Evolutionary conservation across 1,284 basidiomycete genomes (phyloP).

Genomic region (Tylopilus sp.): DNA sequence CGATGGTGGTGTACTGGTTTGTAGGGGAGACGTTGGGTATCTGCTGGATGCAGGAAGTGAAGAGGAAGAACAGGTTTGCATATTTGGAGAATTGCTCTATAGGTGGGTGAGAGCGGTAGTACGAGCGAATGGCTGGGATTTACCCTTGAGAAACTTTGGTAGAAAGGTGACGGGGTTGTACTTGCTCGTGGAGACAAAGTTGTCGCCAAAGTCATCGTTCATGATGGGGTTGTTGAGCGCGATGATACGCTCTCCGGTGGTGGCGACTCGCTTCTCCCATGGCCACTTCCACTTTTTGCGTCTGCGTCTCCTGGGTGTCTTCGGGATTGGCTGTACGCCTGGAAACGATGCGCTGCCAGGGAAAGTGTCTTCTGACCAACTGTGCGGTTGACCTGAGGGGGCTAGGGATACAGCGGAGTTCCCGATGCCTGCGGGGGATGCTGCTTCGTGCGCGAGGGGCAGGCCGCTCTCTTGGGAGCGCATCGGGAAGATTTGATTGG

Average conservation of each 20-base stretch:
- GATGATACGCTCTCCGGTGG: slow-evolving; percentile 65
- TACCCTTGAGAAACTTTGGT: slow-evolving; percentile 90
- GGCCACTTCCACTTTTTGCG: slow-evolving; percentile 62
- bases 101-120: slow-evolving; percentile 11
- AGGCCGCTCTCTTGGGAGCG: slow-evolving; percentile 67
- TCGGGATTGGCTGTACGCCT: slow-evolving; percentile 13
- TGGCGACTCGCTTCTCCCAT: slow-evolving; percentile 61
- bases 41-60: slow-evolving; percentile 97
- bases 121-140: neutral
- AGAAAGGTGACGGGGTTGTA: slow-evolving; percentile 88
- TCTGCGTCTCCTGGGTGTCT: slow-evolving; percentile 18
- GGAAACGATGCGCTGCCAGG: slow-evolving; percentile 44
- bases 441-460: slow-evolving; percentile 53
- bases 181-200: slow-evolving; percentile 93
- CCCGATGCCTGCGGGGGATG: slow-evolving; percentile 45
- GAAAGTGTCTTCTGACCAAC: slow-evolving; percentile 57
- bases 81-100: slow-evolving; percentile 98
- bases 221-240: slow-evolving; percentile 65
- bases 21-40: slow-evolving; percentile 98
- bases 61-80: slow-evolving; percentile 98
- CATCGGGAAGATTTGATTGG: slow-evolving; percentile 45
- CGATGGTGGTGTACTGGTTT: slow-evolving; percentile 93
- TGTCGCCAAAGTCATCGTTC: slow-evolving; percentile 68
- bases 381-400: slow-evolving; percentile 49
- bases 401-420: neutral